phyloP scores from a whole-genome alignment of 2,329 filamentous ascomycete genomes.

The Verticillium albo-atrum region DNA sequence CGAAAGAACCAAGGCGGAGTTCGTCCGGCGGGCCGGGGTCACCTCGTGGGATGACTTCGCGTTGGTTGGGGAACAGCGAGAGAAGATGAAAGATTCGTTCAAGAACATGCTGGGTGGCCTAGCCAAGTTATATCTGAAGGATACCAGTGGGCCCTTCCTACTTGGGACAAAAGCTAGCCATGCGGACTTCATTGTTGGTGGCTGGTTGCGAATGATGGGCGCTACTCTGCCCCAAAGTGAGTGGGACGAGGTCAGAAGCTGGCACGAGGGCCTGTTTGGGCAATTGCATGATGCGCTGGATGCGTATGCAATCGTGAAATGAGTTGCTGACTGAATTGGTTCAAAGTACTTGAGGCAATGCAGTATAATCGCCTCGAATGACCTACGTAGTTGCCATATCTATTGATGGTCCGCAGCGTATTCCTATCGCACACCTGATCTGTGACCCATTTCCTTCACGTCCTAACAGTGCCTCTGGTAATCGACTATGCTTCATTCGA shows the following conservation, averaged over 20 bases:
- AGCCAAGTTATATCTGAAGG: conserved; percentile 31
- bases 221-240: conserved; percentile 35
- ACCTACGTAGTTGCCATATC: no score
- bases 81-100: conserved; percentile 33
- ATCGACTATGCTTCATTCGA: no score
- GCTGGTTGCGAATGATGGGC: conserved; percentile 46
- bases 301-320: conserved; percentile 26
- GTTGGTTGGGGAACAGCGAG: conserved; percentile 31
- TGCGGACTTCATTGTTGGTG: conserved; percentile 54
- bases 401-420: no score
- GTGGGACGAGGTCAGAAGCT: conserved; percentile 40
- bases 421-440: no score
- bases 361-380: no score
- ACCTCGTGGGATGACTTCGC: conserved; percentile 38
- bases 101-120: conserved; percentile 34
- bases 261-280: conserved; percentile 48
- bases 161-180: conserved; percentile 40
- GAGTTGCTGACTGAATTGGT: no score
- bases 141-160: conserved; percentile 41
- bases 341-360: no score
- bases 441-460: no score
- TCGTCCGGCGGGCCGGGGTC: conserved; percentile 37
- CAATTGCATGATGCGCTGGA: conserved; percentile 41
- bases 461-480: no score
- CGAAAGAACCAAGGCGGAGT: conserved; percentile 38